Evolutionary conservation across 1,284 basidiomycete genomes (phyloP).

Genomic region (Fomitopsis betulina): DNA sequence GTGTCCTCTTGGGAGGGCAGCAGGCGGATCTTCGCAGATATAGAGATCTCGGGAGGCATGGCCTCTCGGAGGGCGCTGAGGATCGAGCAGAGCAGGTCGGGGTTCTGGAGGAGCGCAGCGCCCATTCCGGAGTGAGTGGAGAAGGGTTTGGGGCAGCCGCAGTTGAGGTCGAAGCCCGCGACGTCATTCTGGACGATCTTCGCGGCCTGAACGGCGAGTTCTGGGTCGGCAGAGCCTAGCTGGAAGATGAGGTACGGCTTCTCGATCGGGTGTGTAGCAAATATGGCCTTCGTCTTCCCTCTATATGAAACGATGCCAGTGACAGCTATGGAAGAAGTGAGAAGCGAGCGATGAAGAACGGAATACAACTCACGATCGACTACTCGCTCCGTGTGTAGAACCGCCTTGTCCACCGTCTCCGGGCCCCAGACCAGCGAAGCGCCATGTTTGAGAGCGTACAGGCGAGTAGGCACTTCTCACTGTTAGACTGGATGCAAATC

Average conservation of each 20-base stretch:
- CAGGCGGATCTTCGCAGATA: slow-evolving; percentile 91
- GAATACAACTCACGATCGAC: slow-evolving; percentile 71
- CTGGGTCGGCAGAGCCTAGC: slow-evolving; percentile 87
- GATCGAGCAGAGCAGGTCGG: slow-evolving; percentile 87
- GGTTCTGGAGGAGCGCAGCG: slow-evolving; percentile 88
- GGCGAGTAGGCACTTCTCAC: slow-evolving; percentile 68
- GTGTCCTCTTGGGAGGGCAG: slow-evolving; percentile 87
- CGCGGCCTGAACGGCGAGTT: slow-evolving; percentile 89
- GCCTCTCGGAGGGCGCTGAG: slow-evolving; percentile 69
- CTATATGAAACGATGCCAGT: slow-evolving; percentile 91
- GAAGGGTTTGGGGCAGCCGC: slow-evolving; percentile 95
- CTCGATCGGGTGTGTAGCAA: slow-evolving; percentile 92
- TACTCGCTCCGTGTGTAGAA: slow-evolving; percentile 78
- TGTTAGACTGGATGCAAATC: neutral
- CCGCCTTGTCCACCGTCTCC: slow-evolving; percentile 95
- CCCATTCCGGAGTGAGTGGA: slow-evolving; percentile 97
- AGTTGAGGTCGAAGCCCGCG: slow-evolving; percentile 92
- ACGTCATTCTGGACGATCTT: slow-evolving; percentile 86
- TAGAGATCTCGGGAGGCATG: slow-evolving; percentile 76
- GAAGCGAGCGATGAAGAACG: slow-evolving; percentile 5
- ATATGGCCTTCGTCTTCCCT: slow-evolving; percentile 81
- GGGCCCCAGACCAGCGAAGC: slow-evolving; percentile 97
- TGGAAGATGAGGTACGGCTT: slow-evolving; percentile 90
- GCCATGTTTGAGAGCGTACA: slow-evolving; percentile 90
- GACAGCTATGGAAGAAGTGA: slow-evolving; percentile 41